A percentile compares a stretch with the other conserved stretches of the same genome.
These are phyloP conservation scores for Anthracocystis walkeri DNA, from an alignment of 1,284 basidiomycete species.

Conservation along the genomic window DNA sequence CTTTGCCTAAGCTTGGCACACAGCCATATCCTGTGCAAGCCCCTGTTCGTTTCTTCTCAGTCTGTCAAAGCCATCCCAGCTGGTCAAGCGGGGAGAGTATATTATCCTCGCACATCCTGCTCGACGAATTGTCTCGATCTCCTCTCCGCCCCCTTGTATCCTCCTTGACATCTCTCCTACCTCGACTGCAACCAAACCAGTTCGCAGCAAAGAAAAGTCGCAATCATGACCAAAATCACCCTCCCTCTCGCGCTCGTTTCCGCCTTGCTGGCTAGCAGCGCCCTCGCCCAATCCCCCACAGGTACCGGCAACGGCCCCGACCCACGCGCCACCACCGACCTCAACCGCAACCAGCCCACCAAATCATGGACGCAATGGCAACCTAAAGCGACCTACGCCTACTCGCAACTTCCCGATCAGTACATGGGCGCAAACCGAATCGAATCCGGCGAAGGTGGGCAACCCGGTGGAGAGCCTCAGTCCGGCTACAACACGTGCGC, in stretches of 20 bases:
- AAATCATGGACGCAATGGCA: conserved; percentile 62
- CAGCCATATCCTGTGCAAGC: background rate
- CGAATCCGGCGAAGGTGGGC: conserved; percentile 36
- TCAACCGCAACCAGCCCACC: conserved; percentile 53
- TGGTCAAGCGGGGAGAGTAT: conserved; percentile 6
- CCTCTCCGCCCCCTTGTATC: too few species aligned
- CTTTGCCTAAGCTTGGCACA: conserved; percentile 30
- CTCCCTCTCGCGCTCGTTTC: conserved; percentile 22
- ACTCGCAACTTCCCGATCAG: conserved; percentile 52
- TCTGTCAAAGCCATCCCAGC: background rate
- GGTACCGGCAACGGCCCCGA: conserved; percentile 38
- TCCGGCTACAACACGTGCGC: conserved; percentile 60
- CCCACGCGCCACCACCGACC: conserved; percentile 41
- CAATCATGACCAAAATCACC: conserved; percentile 32
- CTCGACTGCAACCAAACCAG: background rate
- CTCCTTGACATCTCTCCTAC: background rate
- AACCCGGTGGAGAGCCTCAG: conserved; percentile 47
- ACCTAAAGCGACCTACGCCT: conserved; percentile 59
- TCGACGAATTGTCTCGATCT: too few species aligned
- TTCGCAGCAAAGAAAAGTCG: too few species aligned
- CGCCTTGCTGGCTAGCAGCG: conserved; percentile 17
- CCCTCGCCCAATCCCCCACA: conserved; percentile 18
- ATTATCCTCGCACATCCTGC: conserved; percentile 9
- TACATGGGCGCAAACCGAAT: conserved; percentile 60
- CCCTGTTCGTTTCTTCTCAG: background rate